Conservation (phyloP, 306 rosid genomes). For the Delonix regia region DNA sequence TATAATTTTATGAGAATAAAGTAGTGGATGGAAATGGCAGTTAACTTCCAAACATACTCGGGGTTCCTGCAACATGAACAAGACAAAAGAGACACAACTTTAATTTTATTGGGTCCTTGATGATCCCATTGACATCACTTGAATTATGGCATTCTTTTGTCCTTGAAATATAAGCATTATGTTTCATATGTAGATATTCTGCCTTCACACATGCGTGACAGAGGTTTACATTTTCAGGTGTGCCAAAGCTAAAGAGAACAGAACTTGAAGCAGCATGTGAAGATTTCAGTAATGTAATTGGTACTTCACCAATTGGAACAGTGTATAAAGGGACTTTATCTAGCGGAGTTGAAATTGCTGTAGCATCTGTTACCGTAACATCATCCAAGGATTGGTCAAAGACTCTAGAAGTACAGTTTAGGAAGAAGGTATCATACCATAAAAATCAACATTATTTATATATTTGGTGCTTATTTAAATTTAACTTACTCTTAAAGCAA, state of each 20-base stretch:
- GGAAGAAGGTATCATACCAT: slow-evolving; percentile 74
- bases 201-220: slow-evolving; percentile 29
- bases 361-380: slow-evolving; percentile 60
- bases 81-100: not conserved
- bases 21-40: slow-evolving; percentile 20
- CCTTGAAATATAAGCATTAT: not conserved
- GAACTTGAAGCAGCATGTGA: slow-evolving; percentile 94
- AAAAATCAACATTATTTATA: not conserved
- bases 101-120: not conserved
- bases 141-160: slow-evolving; percentile 11
- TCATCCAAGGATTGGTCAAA: slow-evolving; percentile 70
- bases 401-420: slow-evolving; percentile 68
- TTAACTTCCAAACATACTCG: not conserved
- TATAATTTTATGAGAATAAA: slow-evolving; percentile 19
- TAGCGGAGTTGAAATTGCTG: slow-evolving; percentile 94
- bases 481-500: slow-evolving; percentile 37
- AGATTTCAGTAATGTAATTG: slow-evolving; percentile 94
- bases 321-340: slow-evolving; percentile 96
- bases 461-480: slow-evolving; percentile 13
- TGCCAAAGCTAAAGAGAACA: slow-evolving; percentile 87
- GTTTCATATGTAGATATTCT: slow-evolving; percentile 20
- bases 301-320: slow-evolving; percentile 74
- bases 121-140: slow-evolving; percentile 32
- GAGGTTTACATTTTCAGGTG: slow-evolving; percentile 60
- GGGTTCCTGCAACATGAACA: slow-evolving; percentile 15